Base-by-base conservation (phyloP, 2,329 filamentous ascomycete genomes). In the Fusarium pseudocircinatum region DNA sequence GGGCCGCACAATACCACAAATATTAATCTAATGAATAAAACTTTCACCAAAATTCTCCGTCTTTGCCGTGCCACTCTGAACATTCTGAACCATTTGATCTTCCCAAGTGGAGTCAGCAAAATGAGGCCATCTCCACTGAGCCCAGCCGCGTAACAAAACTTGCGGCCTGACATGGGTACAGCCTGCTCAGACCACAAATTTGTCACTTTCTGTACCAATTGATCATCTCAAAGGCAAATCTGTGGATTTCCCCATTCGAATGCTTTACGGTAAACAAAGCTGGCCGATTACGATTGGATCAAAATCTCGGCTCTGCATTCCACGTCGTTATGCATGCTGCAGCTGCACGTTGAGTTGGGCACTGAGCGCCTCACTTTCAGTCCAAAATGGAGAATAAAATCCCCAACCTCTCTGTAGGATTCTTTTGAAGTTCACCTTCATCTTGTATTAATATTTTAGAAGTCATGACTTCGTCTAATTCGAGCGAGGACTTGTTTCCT, bases 101-200 rank as follows among this genome's bases (percentile, higher is more conserved):
- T 22, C 2, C 2, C 8, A 0, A 30, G 44, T 47, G 44, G 44
- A 47, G 26, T n/a, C 44, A 22, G 26, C 44, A 54, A 58, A 71
- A 67, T 72, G 69, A 72, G 69, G 69, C 69, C 69, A 72, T 63
- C 69, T 54, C 63, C 36, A 47, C 44, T 12, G 28, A 28, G 42
- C 56, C 46, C 64, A 54, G 63, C 63, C 69, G 69, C 63, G 63
- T 65, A 53, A 63, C 4, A 26, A 39, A 39, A n/a, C 16, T 42
- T 28, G 37, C n/a, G 50, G 60, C 28, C 49, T 20, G 34, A 61
- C 57, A 64, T 63, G 69, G 53, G 64, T 57, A 20, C 36, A 44
- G 49, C 63, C 14, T 60, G 63, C 6, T 22, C 1, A 36, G n/a
- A 46, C 22, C n/a, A 18, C 13, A 36, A 30, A 16, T 24, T 24